These are phyloP conservation scores for Blyttiomyces sp. DNA, from an alignment of 371 early-diverging fungal species.

Conservation along the genomic window DNA sequence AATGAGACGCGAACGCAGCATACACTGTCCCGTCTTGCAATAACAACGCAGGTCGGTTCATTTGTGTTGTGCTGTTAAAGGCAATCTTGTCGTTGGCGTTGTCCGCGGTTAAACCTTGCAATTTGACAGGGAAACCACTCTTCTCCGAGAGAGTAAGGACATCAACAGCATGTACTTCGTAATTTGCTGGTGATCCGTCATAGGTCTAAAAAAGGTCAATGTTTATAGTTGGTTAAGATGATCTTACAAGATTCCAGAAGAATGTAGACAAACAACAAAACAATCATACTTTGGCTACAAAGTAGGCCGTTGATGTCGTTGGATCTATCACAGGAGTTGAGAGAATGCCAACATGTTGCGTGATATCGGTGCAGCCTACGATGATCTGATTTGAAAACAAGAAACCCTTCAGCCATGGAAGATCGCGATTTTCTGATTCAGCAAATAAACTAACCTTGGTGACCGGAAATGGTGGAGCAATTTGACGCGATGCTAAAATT, in stretches of 20 bases:
- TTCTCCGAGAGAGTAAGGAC: background rate
- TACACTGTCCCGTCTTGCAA: conserved; percentile 1
- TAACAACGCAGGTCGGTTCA: conserved; percentile 12
- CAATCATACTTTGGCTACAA: background rate
- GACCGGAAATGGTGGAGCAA: too few relatives aligned
- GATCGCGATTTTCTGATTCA: too few relatives aligned
- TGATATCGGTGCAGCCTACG: background rate
- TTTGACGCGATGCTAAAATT: too few relatives aligned
- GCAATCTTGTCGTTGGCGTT: background rate
- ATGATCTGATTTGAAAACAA: too few relatives aligned
- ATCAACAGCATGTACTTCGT: background rate
- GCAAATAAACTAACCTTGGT: too few relatives aligned
- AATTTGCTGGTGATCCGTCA: too few relatives aligned
- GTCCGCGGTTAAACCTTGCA: background rate
- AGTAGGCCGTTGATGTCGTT: background rate
- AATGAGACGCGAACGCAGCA: conserved; percentile 9
- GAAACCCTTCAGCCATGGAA: too few relatives aligned
- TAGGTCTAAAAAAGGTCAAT: too few relatives aligned
- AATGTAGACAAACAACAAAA: too few relatives aligned
- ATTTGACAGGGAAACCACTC: background rate
- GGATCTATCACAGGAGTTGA: background rate
- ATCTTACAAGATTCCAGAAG: too few relatives aligned
- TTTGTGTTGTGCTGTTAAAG: conserved; percentile 5
- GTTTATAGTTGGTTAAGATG: too few relatives aligned
- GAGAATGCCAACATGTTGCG: background rate